These are phyloP conservation scores for Umbelopsis sp. DNA, from an alignment of 192 early-diverging fungal species.

Conservation along the genomic window DNA sequence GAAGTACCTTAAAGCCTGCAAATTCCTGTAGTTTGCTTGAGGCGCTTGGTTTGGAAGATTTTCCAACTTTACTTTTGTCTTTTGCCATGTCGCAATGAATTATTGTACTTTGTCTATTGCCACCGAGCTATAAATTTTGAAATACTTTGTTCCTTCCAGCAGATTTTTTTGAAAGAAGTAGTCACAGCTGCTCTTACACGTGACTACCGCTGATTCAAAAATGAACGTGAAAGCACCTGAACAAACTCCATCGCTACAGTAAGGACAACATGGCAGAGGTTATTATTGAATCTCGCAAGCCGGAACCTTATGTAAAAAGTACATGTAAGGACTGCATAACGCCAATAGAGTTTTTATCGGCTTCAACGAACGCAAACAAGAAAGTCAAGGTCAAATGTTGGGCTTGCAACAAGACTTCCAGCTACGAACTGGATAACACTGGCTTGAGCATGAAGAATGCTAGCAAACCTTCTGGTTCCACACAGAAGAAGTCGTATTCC, in stretches of 20 bases:
- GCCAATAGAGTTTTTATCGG: slow-evolving; percentile 54
- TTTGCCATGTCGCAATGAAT: slow-evolving; percentile 6
- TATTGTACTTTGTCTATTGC: background rate
- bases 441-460: slow-evolving; percentile 39
- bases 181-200: background rate
- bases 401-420: slow-evolving; percentile 50
- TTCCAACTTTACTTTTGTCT: slow-evolving; percentile 4
- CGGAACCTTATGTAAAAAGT: slow-evolving; percentile 52
- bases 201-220: background rate
- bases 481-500: slow-evolving; percentile 19
- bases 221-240: too few relatives aligned
- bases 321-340: slow-evolving; percentile 52
- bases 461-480: slow-evolving; percentile 19
- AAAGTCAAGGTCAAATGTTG: slow-evolving; percentile 58
- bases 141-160: background rate
- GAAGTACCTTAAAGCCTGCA: slow-evolving; percentile 56
- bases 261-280: slow-evolving; percentile 14
- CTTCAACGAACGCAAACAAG: slow-evolving; percentile 30
- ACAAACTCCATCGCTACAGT: background rate
- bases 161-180: background rate
- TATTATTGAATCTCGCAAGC: slow-evolving; percentile 54
- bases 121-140: background rate
- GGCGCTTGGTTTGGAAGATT: background rate
- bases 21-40: slow-evolving; percentile 48
- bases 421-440: slow-evolving; percentile 44